Base-by-base conservation (phyloP, 2,329 filamentous ascomycete genomes). In the Aspergillus pseudoterreus region DNA sequence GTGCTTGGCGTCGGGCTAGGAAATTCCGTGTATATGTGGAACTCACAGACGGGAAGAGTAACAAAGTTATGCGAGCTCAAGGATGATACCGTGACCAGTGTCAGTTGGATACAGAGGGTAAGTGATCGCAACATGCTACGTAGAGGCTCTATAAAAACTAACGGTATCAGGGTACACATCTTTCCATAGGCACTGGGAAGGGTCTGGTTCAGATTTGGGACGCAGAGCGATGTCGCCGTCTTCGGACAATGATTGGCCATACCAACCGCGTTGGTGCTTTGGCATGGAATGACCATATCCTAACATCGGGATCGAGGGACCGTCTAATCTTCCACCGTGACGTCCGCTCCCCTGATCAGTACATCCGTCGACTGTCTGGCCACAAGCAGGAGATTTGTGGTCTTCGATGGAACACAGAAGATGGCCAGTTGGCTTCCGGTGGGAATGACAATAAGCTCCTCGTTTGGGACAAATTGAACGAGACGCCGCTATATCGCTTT, bases 381-480 rank as follows among this genome's bases (percentile, higher is more conserved):
- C 94, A 99, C 72, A 99, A 97, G 71, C 94, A 99, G 73, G 94
- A 99, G 73, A 90, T 99, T 11, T 99, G 94, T 67, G 94, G 94
- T 8, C 75, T 99, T 46, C 92, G 92, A 63, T 99, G 94, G 94
- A 99, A 99, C 64, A 89, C 88, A 51, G 92, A 97, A 61, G 92
- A 96, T 63, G 89, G 91, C 4, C 94, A 99, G 69, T 80, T 99
- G 22, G 94, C 94, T 11, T 95, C 90, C 50, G 94, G 94, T 45
- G 94, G 94, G 5, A 99, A 99, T 71, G 94, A 99, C 75, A 99
- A 99, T 75, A 97, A 97, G 69, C 80, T 99, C 43, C 94, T 97
- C 82, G 91, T 99, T 21, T 99, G 94, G 94, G 94, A 99, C 64
- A 95, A 95, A 68, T 80, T 96, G 52, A 90, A 86, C n/a, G 88